Evolutionary conservation across 2,329 filamentous ascomycete species (phyloP), one percentile per base, ranked within the genome.

Genomic region (Fusarium austroafricanum): DNA sequence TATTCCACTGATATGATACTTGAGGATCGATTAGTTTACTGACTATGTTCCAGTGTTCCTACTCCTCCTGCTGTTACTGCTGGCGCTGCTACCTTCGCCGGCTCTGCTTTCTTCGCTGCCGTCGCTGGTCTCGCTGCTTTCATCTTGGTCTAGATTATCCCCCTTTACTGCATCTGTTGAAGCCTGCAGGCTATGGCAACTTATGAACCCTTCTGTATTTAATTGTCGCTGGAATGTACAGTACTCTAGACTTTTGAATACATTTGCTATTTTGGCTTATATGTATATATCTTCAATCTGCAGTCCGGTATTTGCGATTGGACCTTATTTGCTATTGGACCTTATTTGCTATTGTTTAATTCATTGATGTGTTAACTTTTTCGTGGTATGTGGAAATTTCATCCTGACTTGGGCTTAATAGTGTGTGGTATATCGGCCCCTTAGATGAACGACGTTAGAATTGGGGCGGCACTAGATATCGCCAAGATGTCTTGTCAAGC

Each of bases 21-120:
- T 6, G 2, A 14, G 4, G 21, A 28, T 72, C 73, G 59, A 72
- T 61, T 43, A 50, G 8, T 10, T 26, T 44, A 50, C 70, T 71
- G 50, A 70, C 52, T 39, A 21, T 31, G 4, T 28, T 10, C 2
- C 37, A 73, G 71, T 33, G 15, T 57, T 14, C 29, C 46, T 29
- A 73, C 71, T 75, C 69, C 71, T 67, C 76, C 79, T 63, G 73
- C 75, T 66, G 79, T 83, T 72, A 85, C 82, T 51, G 85, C 82
- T 68, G 86, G 83, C 76, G 86, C 86, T 69, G 80, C 81, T 73
- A 80, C 82, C 75, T 76, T 88, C 73, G 81, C 81, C 66, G 84
- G 83, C 81, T 87, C 86, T 65, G 82, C 82, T 75, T 65, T 83
- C 75, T 78, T 87, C 75, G 86, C 86, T 77, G 86, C 82, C 70